Evolutionary conservation across 768 basidiomycete genomes (phyloP), one percentile per base, ranked within the genome.

Genomic region (Paxillus rubicundulus): DNA sequence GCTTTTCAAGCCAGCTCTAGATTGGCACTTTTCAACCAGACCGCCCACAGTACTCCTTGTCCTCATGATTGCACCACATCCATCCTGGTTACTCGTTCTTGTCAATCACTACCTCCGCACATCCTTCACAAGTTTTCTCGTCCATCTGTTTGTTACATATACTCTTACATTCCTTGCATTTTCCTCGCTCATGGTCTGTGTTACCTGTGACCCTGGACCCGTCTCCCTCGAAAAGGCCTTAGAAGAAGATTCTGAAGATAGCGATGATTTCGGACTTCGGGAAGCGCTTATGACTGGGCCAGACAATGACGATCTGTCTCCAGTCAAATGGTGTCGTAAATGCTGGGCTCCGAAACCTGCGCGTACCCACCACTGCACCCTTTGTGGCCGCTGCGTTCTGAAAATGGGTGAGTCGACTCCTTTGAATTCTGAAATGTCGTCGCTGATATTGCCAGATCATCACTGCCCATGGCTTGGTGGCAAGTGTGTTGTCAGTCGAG

Each of bases 401-500:
- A 92, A 91, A 71, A 86, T 91, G 87, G 90, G 89, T 89, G 47
- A 50, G 84, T 69, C 17, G 47, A 24, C 30, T 40, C 16, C 8
- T 14, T 17, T 48, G 6, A 24, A 21, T 46, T 5, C 8, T 20
- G n/a, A 33, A 34, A 45, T 12, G 34, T 16, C 30, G 14, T 21
- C 32, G 16, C 56, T 66, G 39, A 60, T 42, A 47, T 49, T 41
- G 49, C 9, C 59, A 92, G 89, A 93, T 66, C 91, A 92, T 61
- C 91, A 93, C 61, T 93, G 90, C 63, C 87, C 85, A 6, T 93
- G 90, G 90, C 71, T 92, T 20, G 90, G 84, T 34, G 71, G 77
- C 42, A 85, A 77, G 64, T 93, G 90, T 67, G 79, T 93, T 52
- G 89, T 89, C 65, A 66, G 86, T 62, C 18, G 9, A 17, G 17